Base-by-base conservation (phyloP, 306 rosid genomes). In the Cucurbita pepo region DNA sequence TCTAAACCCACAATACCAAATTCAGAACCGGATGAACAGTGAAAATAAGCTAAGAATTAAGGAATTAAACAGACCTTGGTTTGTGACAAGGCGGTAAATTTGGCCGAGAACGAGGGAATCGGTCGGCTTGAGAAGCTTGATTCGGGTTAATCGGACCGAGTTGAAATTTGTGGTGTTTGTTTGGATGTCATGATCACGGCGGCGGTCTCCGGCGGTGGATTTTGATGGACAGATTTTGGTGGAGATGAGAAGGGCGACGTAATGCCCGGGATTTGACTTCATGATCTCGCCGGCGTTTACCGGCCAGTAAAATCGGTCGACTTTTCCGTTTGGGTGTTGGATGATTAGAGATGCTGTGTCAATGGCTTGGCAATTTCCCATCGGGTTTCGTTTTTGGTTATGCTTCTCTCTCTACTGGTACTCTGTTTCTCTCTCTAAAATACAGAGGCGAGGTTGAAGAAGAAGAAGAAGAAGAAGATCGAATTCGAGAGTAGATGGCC, bases 291-390 rank as follows among this genome's bases (percentile, higher is more conserved):
- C 79, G 7, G 98, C 98, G 81, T 77, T 87, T 40, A 94, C 87
- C 14, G 92, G 83, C 83, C 89, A 85, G 79, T 83, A 89, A 8
- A 87, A 71, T 48, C 71, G 88, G 67, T 94, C 97, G 52, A 72
- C 83, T 82, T 94, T 90, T 15, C 98, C 98, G 79, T 72, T 89
- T 14, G 98, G 96, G 66, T 90, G 89, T 41, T 94, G 96, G 19
- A 94, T 83, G 21, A 85, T 90, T 21, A 94, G 73, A 5, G 92
- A 86, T 22, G 97, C 97, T 54, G 97, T 80, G 83, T 94, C 98
- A 61, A 87, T 73, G 51, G 97, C 98, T 82, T 94, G 98, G 41
- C 98, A 94, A 74, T 94, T 94, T 54, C 98, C 98, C 98, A 94
- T 90, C 14, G 34, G 40, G 6, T 14, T 58, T 57, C 3, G 34